Conservation (phyloP, 148 eudicot species). For the Rhododendron williamsianum region DNA sequence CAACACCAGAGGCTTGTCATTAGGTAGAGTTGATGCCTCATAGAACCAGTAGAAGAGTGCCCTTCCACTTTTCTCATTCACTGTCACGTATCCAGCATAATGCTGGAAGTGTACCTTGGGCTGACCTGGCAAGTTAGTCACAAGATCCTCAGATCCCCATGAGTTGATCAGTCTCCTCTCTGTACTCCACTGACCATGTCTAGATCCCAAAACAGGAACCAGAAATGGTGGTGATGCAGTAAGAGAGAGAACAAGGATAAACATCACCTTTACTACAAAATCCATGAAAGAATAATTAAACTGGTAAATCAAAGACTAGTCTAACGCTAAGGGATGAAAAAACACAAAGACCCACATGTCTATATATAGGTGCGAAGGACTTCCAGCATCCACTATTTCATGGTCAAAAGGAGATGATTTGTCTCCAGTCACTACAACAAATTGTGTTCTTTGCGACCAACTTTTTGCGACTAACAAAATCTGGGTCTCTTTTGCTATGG, state of each 20-base stretch:
- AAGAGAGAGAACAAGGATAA: constrained; percentile 21
- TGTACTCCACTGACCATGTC: constrained; percentile 18
- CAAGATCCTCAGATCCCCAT: constrained; percentile 42
- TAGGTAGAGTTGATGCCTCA: constrained; percentile 54
- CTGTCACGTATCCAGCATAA: constrained; percentile 72
- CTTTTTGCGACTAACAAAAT: too few species aligned
- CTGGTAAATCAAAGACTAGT: constrained; percentile 9
- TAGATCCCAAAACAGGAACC: constrained; percentile 21
- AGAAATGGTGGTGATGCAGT: constrained; percentile 3
- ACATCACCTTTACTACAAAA: constrained; percentile 17
- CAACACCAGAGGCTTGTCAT: constrained; percentile 66
- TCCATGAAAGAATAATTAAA: constrained; percentile 24
- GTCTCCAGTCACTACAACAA: not conserved
- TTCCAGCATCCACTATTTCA: constrained; percentile 7
- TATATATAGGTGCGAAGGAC: constrained; percentile 27
- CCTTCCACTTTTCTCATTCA: constrained; percentile 46
- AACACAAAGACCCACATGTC: constrained; percentile 21
- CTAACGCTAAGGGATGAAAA: constrained; percentile 14
- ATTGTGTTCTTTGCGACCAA: too few species aligned
- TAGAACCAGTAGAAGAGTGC: constrained; percentile 85
- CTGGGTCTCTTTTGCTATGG: too few species aligned
- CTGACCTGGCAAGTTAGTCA: constrained; percentile 69
- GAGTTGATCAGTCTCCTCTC: constrained; percentile 22
- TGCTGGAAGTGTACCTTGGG: constrained; percentile 58
- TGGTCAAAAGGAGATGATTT: constrained; percentile 1